Evolutionary conservation across 192 early-diverging fungal species (phyloP), one percentile per base, ranked within the genome.

Genomic region (Podila horticola): DNA sequence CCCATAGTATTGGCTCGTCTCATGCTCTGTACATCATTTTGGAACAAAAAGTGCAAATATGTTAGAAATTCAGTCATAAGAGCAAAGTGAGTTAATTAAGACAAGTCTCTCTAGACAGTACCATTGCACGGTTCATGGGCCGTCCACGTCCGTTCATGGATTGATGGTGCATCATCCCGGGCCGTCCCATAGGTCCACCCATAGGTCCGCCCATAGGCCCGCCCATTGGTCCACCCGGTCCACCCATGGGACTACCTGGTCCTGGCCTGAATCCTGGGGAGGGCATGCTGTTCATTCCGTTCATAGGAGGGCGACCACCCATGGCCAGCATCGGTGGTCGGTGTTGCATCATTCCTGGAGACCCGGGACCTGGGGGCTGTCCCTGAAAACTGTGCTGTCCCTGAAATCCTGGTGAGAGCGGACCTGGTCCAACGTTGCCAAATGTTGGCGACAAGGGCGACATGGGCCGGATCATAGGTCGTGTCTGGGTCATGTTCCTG

Each of bases 121-220:
- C 75, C 75, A 79, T 71, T 30, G 64, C 69, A 5, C 75, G 75
- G 28, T 67, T 62, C 20, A 79, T 66, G 5, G 75, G 75, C 13
- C 75, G 64, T 24, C 70, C 65, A 10, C 70, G 69, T 28, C 76
- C 76, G 22, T 50, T 67, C 51, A 79, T 72, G 20, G 76, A 72
- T 20, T 33, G 34, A 13, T 66, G 29, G 29, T 71, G 69, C 58
- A 71, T 58, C 38, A 72, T 38, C 3, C 66, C 65, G 8, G 76
- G 76, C 17, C 22, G 69, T 55, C 66, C 61, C 69, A 63, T 62
- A 38, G 60, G 69, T 12, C 69, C 62, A 58, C 64, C 59, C 66
- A 68, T 52, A 15, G 66, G 67, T 10, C 61, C 61, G 15, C 67
- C 67, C 74, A 76, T 75, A 12, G 74, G 74, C 15, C 67, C 67